Percentiles rank a stretch among this genome's conserved stretches.
These are phyloP conservation scores for Westerdykella sp. DNA, from an alignment of 2,329 filamentous ascomycete genomes.

Conservation along the genomic window DNA sequence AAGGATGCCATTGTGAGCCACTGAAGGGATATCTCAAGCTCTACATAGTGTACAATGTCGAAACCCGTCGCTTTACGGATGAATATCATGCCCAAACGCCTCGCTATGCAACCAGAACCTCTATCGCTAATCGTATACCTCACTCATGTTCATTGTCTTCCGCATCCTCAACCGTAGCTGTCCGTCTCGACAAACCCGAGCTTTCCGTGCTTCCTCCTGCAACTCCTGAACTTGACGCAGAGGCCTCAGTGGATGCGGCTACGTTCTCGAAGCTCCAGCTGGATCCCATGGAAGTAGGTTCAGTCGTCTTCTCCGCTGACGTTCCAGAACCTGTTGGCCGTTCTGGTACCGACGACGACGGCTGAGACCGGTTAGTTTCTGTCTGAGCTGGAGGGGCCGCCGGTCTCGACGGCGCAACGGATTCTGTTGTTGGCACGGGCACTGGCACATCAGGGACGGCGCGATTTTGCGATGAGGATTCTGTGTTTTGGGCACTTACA, in stretches of 20 bases:
- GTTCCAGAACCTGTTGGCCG: conserved; percentile 2
- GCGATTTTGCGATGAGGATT: conserved; percentile 2
- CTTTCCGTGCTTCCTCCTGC: conserved; percentile 19
- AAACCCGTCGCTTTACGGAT: not conserved
- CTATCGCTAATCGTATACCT: conserved; percentile 9
- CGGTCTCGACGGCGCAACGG: conserved; percentile 1
- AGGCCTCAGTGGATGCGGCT: conserved; percentile 19
- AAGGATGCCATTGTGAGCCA: too few species aligned
- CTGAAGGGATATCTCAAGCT: not conserved
- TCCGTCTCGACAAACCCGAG: conserved; percentile 17
- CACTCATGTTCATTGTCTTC: conserved; percentile 17
- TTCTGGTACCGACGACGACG: conserved; percentile 3
- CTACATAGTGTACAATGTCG: not conserved
- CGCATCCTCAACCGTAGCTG: conserved; percentile 29
- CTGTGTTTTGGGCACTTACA: not conserved
- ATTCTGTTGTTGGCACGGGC: conserved; percentile 2
- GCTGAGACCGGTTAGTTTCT: conserved; percentile 1
- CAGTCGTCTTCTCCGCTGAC: conserved; percentile 19
- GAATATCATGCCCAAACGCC: conserved; percentile 22
- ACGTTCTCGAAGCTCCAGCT: conserved; percentile 34
- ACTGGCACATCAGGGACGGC: conserved; percentile 1
- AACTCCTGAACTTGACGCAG: conserved; percentile 26
- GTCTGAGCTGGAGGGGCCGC: conserved; percentile 4
- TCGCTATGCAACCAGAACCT: conserved; percentile 29
- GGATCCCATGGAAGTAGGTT: conserved; percentile 28